Base-by-base conservation (phyloP, 345 rosid genomes). In the Hevea brasiliensis region DNA sequence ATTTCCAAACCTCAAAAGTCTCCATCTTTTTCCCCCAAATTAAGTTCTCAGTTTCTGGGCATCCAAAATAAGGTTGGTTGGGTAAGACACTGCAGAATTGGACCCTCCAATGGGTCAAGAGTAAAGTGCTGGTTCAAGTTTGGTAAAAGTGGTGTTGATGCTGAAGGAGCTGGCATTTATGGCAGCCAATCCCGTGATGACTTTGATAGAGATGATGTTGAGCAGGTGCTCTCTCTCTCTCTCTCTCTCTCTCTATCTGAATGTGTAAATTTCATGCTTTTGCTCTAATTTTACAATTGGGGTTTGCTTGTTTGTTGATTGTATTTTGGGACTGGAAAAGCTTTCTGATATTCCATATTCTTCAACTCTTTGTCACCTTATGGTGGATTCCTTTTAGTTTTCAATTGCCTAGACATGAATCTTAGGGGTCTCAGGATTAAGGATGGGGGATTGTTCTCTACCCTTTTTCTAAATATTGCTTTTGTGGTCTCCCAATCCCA, bases 121-220 rank as follows among this genome's bases (percentile, higher is more conserved):
- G 65, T 86, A 35, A 80, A 71, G 74, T 89, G 96, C 84, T 94
- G 94, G 93, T 94, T 94, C 84, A 89, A 76, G 86, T 90, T 94
- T 73, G 97, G 97, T 48, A 88, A 89, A 76, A 88, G 80, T 77
- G 98, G 97, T 24, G 93, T 90, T 23, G 97, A 94, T 76, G 95
- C 98, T 62, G 95, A 92, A 80, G 89, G 90, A 70, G 97, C 98
- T 68, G 98, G 98, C 50, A 90, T 92, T 76, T 94, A 94, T 81
- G 97, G 97, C 7, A 90, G 97, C 76, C 98, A 94, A 48, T 66
- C 84, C 14, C 86, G 98, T 29, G 97, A 89, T 71, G 98, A 94
- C 76, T 94, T 92, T 71, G 97, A 92, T 70, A 87, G 89, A 85
- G 98, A 94, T 80, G 97, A 94, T 70, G 97, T 94, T n/a, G 98